Percentiles rank a stretch among this genome's conserved stretches.
phyloP scores from a whole-genome alignment of 768 basidiomycete genomes.

The Kwoniella dendrophila region DNA sequence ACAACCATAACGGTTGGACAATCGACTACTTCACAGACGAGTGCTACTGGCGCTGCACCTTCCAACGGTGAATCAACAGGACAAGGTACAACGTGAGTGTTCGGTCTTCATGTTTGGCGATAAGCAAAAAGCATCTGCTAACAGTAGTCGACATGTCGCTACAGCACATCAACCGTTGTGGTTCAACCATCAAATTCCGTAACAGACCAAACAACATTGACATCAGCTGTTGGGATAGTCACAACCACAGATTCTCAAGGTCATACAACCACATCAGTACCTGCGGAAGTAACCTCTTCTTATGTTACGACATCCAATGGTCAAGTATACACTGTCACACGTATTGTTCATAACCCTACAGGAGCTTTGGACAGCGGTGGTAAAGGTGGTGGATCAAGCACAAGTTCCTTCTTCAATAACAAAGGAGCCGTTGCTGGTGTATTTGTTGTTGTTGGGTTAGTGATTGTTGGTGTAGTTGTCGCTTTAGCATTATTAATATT shows the following conservation, averaged over 20 bases:
- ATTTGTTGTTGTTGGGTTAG: conserved; percentile 72
- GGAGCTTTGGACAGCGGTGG: conserved; percentile 47
- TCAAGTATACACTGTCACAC: conserved; percentile 52
- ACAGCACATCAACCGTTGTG: conserved; percentile 37
- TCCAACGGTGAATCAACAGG: conserved; percentile 9
- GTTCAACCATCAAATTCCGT: conserved; percentile 25
- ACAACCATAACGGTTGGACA: conserved; percentile 31
- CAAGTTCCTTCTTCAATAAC: conserved; percentile 69
- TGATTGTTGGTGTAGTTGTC: conserved; percentile 60
- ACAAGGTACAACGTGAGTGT: conserved; percentile 14
- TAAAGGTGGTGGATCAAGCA: conserved; percentile 15
- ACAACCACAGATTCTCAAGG: conserved; percentile 50
- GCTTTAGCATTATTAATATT: conserved; percentile 58
- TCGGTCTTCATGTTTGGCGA: neutral
- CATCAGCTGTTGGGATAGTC: conserved; percentile 40
- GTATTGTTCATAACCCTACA: conserved; percentile 53
- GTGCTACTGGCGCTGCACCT: conserved; percentile 2
- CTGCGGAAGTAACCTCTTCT: conserved; percentile 45
- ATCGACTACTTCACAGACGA: conserved; percentile 17
- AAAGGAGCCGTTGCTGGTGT: conserved; percentile 71
- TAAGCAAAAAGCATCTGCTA: neutral
- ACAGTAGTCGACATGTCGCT: neutral
- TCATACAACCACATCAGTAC: conserved; percentile 40
- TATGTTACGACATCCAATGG: conserved; percentile 48
- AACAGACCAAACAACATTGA: conserved; percentile 31